Base-by-base conservation (phyloP, 176 grass and related monocot species). In the Oryza rufipogon region DNA sequence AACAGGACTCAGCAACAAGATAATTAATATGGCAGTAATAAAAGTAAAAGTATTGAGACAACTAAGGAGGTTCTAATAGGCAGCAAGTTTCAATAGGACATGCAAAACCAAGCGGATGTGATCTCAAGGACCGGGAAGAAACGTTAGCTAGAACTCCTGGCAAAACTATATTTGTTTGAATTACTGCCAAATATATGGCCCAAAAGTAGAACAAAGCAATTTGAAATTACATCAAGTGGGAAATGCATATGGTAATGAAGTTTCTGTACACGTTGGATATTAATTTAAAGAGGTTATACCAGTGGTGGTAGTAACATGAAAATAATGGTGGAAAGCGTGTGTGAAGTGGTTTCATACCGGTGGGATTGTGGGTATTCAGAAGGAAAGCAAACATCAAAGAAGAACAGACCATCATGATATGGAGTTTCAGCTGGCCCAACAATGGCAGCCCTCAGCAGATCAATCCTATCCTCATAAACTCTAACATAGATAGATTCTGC, bases 311-410 rank as follows among this genome's bases (percentile, higher is more conserved):
- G 30, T 4, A 70, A 28, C 8, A 76, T 12, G 47, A 85, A 88
- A 74, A 83, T 16, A 13, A 82, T 33, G 20, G 20, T 63, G 68
- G 26, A 74, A 80, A 51, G 16, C 5, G 28, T 52, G 10, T 68
- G 61, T 36, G 6, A 82, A 83, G 36, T 13, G 23, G 80, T 32
- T 45, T 71, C 84, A 56, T 87, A 94, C 89, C 11, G 92, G 92
- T 71, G 92, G 89, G 73, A 77, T 47, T 80, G 70, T 0, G 92
- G 92, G 76, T 91, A 91, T 16, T 70, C 77, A 61, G 84, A 56
- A 83, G 92, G 92, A 87, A 94, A 94, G 68, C 75, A 76, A 34
- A 91, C 44, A 77, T 94, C 92, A 38, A 94, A 94, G 86, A 94
- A 94, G 76, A 94, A 94, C 26, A 94, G 38, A 3, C 92, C 83